Evolutionary conservation across 73 alveolate genomes (phyloP).

Genomic region (Tetrahymena elliotti): DNA sequence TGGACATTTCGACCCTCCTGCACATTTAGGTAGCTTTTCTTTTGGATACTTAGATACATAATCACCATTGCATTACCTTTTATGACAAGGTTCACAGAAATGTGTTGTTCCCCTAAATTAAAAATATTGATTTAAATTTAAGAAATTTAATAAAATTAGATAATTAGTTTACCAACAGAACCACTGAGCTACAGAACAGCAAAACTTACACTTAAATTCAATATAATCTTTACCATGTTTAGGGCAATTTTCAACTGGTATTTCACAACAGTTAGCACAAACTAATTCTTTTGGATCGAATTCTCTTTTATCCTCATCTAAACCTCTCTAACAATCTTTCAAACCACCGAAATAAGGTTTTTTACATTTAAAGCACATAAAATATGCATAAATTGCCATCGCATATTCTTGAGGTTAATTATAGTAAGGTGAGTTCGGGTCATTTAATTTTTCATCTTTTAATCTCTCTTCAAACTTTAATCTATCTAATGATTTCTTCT

Average conservation of each 20-base stretch:
- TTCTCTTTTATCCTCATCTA: constrained; percentile 46
- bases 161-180: constrained; percentile 60
- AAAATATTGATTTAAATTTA: neutral
- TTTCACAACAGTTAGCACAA: constrained; percentile 65
- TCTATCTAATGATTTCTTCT: constrained; percentile 58
- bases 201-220: constrained; percentile 85
- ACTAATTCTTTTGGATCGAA: constrained; percentile 62
- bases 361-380: constrained; percentile 67
- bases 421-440: constrained; percentile 43
- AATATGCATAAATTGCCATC: constrained; percentile 67
- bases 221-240: constrained; percentile 81
- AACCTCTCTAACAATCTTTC: constrained; percentile 71
- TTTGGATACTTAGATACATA: neutral
- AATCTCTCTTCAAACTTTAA: constrained; percentile 59
- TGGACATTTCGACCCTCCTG: constrained; percentile 14
- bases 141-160: neutral
- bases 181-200: constrained; percentile 81
- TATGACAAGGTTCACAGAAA: constrained; percentile 79
- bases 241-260: constrained; percentile 55
- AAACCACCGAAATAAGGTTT: constrained; percentile 87
- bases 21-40: constrained; percentile 33
- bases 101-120: constrained; percentile 65
- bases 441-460: constrained; percentile 53
- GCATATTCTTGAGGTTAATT: constrained; percentile 58
- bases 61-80: constrained; percentile 19